These are phyloP conservation scores for Vinca minor DNA, from an alignment of 257 asterid genomes.

Conservation along the genomic window DNA sequence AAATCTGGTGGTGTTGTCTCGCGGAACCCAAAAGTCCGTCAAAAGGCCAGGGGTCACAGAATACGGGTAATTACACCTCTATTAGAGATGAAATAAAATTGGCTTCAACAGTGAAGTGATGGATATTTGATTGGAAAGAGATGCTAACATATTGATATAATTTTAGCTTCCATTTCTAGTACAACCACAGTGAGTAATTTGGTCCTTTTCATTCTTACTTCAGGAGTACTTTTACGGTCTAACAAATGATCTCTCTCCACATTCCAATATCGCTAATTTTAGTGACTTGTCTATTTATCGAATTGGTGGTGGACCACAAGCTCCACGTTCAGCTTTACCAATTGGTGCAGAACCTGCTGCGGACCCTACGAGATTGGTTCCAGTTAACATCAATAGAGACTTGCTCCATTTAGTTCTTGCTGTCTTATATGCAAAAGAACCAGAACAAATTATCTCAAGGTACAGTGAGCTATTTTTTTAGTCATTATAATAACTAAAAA, in stretches of 20 bases:
- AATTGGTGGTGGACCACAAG: slow-evolving; percentile 92
- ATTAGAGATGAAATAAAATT: background rate
- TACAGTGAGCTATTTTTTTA: slow-evolving; percentile 20
- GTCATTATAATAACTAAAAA: slow-evolving; percentile 1
- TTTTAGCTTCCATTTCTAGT: background rate
- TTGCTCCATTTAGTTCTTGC: slow-evolving; percentile 83
- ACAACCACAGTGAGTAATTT: background rate
- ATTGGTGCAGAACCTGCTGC: slow-evolving; percentile 91
- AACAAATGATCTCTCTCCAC: slow-evolving; percentile 90
- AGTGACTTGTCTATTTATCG: slow-evolving; percentile 67
- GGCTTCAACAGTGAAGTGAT: background rate
- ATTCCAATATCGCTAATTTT: slow-evolving; percentile 67
- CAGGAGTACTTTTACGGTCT: slow-evolving; percentile 96
- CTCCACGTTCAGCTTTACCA: slow-evolving; percentile 98
- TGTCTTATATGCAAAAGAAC: slow-evolving; percentile 83
- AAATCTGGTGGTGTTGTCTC: slow-evolving; percentile 98
- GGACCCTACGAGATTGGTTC: slow-evolving; percentile 70
- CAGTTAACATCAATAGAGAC: slow-evolving; percentile 60
- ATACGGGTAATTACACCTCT: slow-evolving; percentile 57
- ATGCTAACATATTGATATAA: background rate
- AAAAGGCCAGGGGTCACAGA: slow-evolving; percentile 66
- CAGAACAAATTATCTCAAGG: slow-evolving; percentile 84
- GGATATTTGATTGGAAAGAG: background rate
- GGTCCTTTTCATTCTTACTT: slow-evolving; percentile 6
- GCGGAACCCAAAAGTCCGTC: slow-evolving; percentile 88